Conservation (phyloP, 2,329 filamentous ascomycete species). For the Plenodomus tracheiphilus region DNA sequence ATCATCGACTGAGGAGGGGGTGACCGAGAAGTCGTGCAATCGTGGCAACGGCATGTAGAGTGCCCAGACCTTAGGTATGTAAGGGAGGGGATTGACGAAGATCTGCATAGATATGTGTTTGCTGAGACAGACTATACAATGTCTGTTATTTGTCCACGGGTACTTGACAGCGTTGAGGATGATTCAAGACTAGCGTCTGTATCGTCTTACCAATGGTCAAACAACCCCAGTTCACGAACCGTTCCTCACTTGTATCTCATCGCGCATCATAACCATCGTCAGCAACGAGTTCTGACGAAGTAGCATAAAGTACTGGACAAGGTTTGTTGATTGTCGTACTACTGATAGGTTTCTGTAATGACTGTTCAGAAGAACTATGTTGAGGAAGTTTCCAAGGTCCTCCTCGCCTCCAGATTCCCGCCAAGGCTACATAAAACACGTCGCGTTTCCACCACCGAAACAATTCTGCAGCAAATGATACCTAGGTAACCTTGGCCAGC, state of each 20-base stretch:
- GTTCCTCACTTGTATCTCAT: background rate
- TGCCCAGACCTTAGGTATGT: too few relatives aligned
- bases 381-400: too few relatives aligned
- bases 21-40: too few relatives aligned
- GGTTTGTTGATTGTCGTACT: too few relatives aligned
- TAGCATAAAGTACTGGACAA: background rate
- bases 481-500: slow-evolving; percentile 1
- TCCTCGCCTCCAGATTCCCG: slow-evolving; percentile 1
- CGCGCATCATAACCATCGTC: background rate
- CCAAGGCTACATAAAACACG: slow-evolving; percentile 26
- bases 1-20: too few relatives aligned
- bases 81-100: too few relatives aligned
- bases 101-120: background rate
- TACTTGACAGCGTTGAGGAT: background rate
- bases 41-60: too few relatives aligned
- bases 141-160: background rate
- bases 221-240: background rate
- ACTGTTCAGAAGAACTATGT: too few relatives aligned
- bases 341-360: too few relatives aligned
- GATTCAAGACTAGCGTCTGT: background rate
- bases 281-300: background rate
- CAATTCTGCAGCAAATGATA: slow-evolving; percentile 27
- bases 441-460: slow-evolving; percentile 32
- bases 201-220: background rate
- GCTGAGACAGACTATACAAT: background rate